Evolutionary conservation across 371 early-diverging fungal species (phyloP), one percentile per base, ranked within the genome.

Genomic region (Gilbertella persicaria): DNA sequence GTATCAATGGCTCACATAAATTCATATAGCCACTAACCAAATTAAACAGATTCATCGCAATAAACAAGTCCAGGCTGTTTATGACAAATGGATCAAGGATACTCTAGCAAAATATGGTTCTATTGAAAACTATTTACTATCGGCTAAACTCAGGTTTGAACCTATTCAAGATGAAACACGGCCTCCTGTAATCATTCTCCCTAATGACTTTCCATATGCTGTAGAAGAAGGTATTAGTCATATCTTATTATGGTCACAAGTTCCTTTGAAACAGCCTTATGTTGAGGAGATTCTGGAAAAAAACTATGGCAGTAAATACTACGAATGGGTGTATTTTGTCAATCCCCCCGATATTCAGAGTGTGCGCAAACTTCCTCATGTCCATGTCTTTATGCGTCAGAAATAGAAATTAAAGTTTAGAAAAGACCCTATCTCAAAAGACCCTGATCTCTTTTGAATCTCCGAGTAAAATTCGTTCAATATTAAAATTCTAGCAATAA

Each of bases 121-220:
- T 0, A 67, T 75, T 16, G 60, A 61, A 8, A 46, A 45, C 42
- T 75, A 69, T 30, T 53, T 75, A 4, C 51, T 53, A 33, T 28
- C 58, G 12, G 67, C 52, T 29, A 75, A 71, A 44, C 50, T 75
- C 0, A 57, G 54, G 2, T 63, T 44, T 38, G 46, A 61, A 43
- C 43, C 49, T 17, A 45, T 33, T 12, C 39, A 43, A 5, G 50
- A 53, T 14, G 17, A 21, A 9, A 20, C 20, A n/a, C 35, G 38
- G 21, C 55, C 64, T 20, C 54, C 60, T 16, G 60, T 71, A 33
- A 53, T 78, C 38, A 53, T 78, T 8, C 67, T 63, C 8, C 56
- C 62, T 19, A 80, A 80, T 58, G 81, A 80, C 58, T 80, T 70
- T 48, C 81, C 81, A 9, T 80, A 80, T 29, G 68, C 80, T 21